Evolutionary conservation across 805 yeast species (phyloP).

Genomic region (Candida railenensis): DNA sequence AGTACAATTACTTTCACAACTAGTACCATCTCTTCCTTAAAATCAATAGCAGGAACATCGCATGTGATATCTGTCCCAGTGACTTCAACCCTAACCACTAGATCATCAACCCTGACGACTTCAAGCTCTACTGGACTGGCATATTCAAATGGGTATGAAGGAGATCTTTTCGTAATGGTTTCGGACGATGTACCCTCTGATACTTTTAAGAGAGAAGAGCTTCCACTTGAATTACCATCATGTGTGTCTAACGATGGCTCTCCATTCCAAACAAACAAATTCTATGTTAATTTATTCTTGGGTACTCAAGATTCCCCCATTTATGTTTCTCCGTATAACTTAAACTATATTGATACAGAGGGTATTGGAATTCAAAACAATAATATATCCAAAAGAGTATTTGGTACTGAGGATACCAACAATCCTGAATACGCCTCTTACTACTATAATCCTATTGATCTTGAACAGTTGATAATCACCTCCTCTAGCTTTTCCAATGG

Average conservation of each 20-base stretch:
- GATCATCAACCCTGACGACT: too few species aligned
- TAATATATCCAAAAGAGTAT: constrained; percentile 39
- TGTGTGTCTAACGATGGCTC: constrained; percentile 43
- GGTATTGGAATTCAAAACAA: constrained; percentile 68
- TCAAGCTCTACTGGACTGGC: too few species aligned
- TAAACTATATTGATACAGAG: constrained; percentile 36
- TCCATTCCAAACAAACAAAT: constrained; percentile 70
- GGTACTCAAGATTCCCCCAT: constrained; percentile 52
- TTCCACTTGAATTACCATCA: constrained; percentile 45
- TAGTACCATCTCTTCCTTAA: too few species aligned
- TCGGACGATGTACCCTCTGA: constrained; percentile 28
- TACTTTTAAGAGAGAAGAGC: constrained; percentile 44
- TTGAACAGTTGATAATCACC: constrained; percentile 55
- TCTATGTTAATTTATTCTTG: constrained; percentile 63
- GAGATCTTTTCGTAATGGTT: constrained; percentile 50
- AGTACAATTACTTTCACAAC: too few species aligned
- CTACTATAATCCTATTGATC: constrained; percentile 55
- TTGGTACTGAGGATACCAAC: constrained; percentile 45
- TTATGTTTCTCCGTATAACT: constrained; percentile 65
- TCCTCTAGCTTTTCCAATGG: constrained; percentile 46
- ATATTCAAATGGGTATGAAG: constrained; percentile 16
- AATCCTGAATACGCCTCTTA: constrained; percentile 42
- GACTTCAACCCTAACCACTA: too few species aligned
- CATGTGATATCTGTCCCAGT: too few species aligned
- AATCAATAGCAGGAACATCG: too few species aligned